Evolutionary conservation across 768 basidiomycete species (phyloP), one percentile per base, ranked within the genome.

Genomic region (Gelatoporia subvermispora): DNA sequence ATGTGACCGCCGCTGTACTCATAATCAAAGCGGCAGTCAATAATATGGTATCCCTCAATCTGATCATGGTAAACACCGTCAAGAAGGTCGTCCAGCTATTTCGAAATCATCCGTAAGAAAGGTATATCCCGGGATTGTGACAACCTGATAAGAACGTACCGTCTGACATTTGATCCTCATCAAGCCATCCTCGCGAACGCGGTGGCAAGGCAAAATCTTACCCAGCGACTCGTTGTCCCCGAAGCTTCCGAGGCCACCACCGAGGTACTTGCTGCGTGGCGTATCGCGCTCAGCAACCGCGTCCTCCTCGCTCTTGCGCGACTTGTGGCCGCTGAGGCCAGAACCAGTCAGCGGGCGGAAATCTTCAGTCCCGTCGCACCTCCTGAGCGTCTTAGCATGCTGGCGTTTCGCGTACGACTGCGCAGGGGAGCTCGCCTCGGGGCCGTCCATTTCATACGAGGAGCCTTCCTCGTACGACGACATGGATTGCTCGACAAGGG

Each of bases 11-110:
- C 96, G 42, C 76, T 74, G 66, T 85, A 97, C 69, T 99, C 96
- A 61, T 96, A 99, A 54, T 93, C 92, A 67, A 98, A 99, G 37
- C 96, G 88, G 66, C 96, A 98, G 69, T 99, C 96, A 57, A 99
- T 85, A 49, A 99, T 69, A 57, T 87, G 77, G 65, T 75, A 96
- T 40, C 80, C 73, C 35, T 76, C 72, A 48, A 95, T 81, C 51
- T 77, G 68, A 17, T 76, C 62, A 43, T 79, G 68, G 66, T 81
- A 97, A 55, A 68, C 73, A 20, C 95, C 94, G 41, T 84, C 79
- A 25, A 98, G 67, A 13, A 98, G 72, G 13, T 74, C 70, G 55
- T 93, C 79, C 63, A 99, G 67, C 93, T 95, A 55, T 11, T 54
- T 16, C 25, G 8, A 28, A 64, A 55, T 38, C 49, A 42, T 41